Base-by-base conservation (phyloP, 495 filamentous ascomycete species). In the Hypoxylon cercidicola region DNA sequence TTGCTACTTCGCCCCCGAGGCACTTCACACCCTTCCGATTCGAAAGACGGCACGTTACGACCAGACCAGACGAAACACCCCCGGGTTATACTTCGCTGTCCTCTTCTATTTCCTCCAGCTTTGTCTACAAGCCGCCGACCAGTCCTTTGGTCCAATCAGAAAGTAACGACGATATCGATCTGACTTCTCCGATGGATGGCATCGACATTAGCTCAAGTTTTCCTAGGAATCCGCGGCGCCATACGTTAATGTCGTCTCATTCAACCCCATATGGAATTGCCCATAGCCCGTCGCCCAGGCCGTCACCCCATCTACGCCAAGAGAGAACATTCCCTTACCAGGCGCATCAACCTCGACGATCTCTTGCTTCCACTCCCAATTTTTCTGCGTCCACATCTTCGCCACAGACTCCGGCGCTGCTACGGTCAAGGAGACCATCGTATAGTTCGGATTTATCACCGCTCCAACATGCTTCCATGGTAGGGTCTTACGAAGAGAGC, bases 401-500 rank as follows among this genome's bases (percentile, higher is more conserved):
- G 0, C 85, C 88, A 0, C 89, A 90, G 51, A 83, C 85, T 6
- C 85, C 87, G n/a, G 71, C 74, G 1, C 75, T 80, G n/a, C 68
- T 84, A 4, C 83, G 84, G 9, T 74, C 85, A 16, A 84, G 92
- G 51, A 80, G 90, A 35, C 89, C 89, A 0, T 96, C 93, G 0
- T 81, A 89, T 55, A 82, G 86, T 35, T 89, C 90, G 2, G 93
- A 97, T 16, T 75, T 80, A 13, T 91, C 92, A 12, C 84, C 91
- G 2, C 81, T 93, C 18, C 89, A 92, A 25, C 91, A 93, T 78
- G 94, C 94, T 20, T 91, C 93, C 3, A 93, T 99, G 89, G 95
- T 99, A 15, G 95, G 95, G 0, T 97, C 95, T 3, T 99, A 97
- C 68, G 95, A 99, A 74, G 95, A 99, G 75, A 97, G 92, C 3